Percentiles rank a stretch among this genome's conserved stretches.
Evolutionary conservation across 768 basidiomycete species (phyloP).

Genomic region (Psilocybe cubensis): DNA sequence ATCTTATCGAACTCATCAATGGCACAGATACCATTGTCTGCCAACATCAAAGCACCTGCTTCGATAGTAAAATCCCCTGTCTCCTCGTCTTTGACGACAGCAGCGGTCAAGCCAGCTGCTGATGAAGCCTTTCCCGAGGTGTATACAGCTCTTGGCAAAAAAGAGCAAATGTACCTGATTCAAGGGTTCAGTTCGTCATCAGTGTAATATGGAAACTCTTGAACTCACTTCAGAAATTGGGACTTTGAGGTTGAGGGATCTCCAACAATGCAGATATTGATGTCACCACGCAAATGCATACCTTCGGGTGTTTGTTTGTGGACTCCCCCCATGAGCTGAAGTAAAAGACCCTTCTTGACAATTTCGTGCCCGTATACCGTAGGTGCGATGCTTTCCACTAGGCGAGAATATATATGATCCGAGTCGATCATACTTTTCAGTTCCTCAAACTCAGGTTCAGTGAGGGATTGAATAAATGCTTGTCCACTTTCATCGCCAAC

Average conservation of each 20-base stretch:
- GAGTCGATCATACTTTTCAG: conserved; percentile 93
- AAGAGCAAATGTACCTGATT: conserved; percentile 94
- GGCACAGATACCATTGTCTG: conserved; percentile 99
- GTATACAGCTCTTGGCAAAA: conserved; percentile 97
- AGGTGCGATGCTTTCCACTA: conserved; percentile 95
- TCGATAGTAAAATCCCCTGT: conserved; percentile 99
- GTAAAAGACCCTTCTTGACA: conserved; percentile 94
- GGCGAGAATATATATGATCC: conserved; percentile 91
- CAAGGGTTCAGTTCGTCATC: too few species aligned
- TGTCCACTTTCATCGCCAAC: conserved; percentile 77
- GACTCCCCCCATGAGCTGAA: conserved; percentile 98
- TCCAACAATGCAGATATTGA: conserved; percentile 98
- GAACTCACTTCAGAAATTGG: conserved; percentile 91
- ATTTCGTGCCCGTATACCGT: conserved; percentile 99
- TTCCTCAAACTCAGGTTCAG: conserved; percentile 94
- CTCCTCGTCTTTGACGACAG: conserved; percentile 98
- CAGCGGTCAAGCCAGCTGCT: conserved; percentile 97
- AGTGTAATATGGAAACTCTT: neutral
- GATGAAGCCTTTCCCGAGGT: conserved; percentile 99
- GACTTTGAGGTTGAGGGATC: conserved; percentile 98
- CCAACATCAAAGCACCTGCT: conserved; percentile 98
- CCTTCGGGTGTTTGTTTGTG: conserved; percentile 97
- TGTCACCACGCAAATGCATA: conserved; percentile 97
- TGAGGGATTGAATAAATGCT: conserved; percentile 86
- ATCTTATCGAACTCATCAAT: conserved; percentile 99